Percentiles rank a stretch among this genome's conserved stretches.
Conservation (phyloP, 2,329 filamentous ascomycete genomes). For the Herpotrichia juniperi region DNA sequence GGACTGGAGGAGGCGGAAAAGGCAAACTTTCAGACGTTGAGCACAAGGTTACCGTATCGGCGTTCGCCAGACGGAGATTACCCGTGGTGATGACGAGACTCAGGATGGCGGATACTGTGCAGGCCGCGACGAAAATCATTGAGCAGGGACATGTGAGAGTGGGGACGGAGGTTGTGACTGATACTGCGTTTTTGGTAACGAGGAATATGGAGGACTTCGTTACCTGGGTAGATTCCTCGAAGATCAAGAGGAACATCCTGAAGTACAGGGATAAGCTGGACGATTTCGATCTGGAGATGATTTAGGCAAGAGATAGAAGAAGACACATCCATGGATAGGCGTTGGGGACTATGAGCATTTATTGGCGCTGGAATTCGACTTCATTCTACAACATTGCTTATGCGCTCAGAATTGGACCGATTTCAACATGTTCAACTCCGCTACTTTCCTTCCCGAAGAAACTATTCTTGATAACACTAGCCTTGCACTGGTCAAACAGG, state of each 20-base stretch:
- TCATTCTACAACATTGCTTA: neutral
- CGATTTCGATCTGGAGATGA: slow-evolving; percentile 78
- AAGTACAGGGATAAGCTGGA: slow-evolving; percentile 94
- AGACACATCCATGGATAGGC: slow-evolving; percentile 22
- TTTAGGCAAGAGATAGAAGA: slow-evolving; percentile 14
- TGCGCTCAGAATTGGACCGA: no score
- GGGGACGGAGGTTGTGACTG: slow-evolving; percentile 87
- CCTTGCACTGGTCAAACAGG: no score
- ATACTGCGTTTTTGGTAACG: slow-evolving; percentile 87
- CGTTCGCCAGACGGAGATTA: slow-evolving; percentile 82
- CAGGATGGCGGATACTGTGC: slow-evolving; percentile 89
- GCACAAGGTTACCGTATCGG: slow-evolving; percentile 84
- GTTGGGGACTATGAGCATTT: slow-evolving; percentile 26
- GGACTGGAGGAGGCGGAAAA: slow-evolving; percentile 66
- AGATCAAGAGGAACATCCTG: slow-evolving; percentile 96
- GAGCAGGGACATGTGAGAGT: slow-evolving; percentile 94
- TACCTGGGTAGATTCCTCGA: slow-evolving; percentile 93
- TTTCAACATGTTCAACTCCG: no score
- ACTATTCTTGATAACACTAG: no score
- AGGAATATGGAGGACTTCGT: slow-evolving; percentile 92
- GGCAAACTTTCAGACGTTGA: slow-evolving; percentile 75
- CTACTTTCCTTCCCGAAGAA: no score
- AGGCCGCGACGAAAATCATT: slow-evolving; percentile 79
- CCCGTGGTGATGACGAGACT: slow-evolving; percentile 90
- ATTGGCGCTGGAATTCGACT: slow-evolving; percentile 14